Evolutionary conservation across 148 eudicot species (phyloP).

Genomic region (Chenopodium berlandieri): DNA sequence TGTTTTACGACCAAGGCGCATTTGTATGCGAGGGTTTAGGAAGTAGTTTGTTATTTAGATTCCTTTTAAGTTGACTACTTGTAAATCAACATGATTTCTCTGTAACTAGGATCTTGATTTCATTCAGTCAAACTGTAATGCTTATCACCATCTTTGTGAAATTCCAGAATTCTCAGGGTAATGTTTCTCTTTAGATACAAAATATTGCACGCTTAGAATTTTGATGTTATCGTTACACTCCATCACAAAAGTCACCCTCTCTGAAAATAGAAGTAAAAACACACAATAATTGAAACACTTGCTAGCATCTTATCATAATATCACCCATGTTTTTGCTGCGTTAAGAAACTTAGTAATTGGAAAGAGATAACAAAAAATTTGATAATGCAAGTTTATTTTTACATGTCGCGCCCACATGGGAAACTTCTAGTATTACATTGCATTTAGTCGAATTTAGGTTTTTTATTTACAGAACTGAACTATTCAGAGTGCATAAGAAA

Average conservation of each 20-base stretch:
- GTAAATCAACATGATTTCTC: slow-evolving; percentile 5
- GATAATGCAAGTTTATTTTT: too few species aligned
- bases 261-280: too few species aligned
- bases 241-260: too few species aligned
- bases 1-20: slow-evolving; percentile 8
- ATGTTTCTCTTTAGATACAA: neutral
- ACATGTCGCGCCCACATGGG: neutral
- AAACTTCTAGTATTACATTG: neutral
- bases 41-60: slow-evolving; percentile 11
- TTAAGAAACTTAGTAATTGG: too few species aligned
- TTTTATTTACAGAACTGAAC: neutral
- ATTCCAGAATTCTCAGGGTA: slow-evolving; percentile 2
- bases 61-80: neutral
- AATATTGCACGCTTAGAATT: too few species aligned
- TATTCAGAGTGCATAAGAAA: neutral
- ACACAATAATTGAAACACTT: neutral
- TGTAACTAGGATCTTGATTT: neutral
- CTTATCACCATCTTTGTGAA: slow-evolving; percentile 16
- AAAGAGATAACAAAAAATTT: too few species aligned
- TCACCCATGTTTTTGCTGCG: too few species aligned
- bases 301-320: neutral
- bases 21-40: slow-evolving; percentile 1
- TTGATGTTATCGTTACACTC: too few species aligned
- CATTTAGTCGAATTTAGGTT: neutral
- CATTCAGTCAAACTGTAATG: slow-evolving; percentile 9